Conservation (phyloP, 1,284 basidiomycete genomes). For the Malassezia nana region DNA sequence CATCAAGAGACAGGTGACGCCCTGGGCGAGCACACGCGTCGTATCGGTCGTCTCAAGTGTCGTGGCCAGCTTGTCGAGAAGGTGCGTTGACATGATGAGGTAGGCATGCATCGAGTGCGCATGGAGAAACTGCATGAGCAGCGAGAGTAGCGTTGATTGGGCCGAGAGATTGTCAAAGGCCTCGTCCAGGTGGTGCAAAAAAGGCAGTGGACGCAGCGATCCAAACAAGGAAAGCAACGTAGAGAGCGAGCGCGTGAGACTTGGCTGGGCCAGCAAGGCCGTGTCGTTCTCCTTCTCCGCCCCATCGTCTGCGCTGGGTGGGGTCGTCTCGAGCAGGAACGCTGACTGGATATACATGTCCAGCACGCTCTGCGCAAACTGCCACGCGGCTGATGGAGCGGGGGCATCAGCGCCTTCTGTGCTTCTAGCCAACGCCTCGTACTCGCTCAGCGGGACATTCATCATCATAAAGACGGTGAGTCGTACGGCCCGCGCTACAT, state of each 20-base stretch:
- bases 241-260: neutral
- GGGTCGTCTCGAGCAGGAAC: slow-evolving; percentile 21
- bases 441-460: slow-evolving; percentile 24
- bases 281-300: neutral
- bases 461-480: slow-evolving; percentile 34
- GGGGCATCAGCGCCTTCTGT: neutral
- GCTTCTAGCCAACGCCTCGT: slow-evolving; percentile 29
- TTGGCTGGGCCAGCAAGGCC: neutral
- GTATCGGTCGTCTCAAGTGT: slow-evolving; percentile 35
- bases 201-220: slow-evolving; percentile 31
- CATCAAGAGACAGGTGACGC: slow-evolving; percentile 37
- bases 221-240: slow-evolving; percentile 22
- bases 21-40: slow-evolving; percentile 31
- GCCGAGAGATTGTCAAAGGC: slow-evolving; percentile 25
- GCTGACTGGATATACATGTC: slow-evolving; percentile 10
- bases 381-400: neutral
- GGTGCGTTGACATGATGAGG: slow-evolving; percentile 35
- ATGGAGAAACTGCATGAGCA: slow-evolving; percentile 38
- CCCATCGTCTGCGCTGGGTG: slow-evolving; percentile 14
- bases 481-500: slow-evolving; percentile 25
- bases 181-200: slow-evolving; percentile 40
- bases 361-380: neutral
- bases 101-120: slow-evolving; percentile 38
- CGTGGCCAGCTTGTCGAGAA: slow-evolving; percentile 30
- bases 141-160: slow-evolving; percentile 32